These are phyloP conservation scores for Sequoiadendron giganteum DNA, from an alignment of 75 land plant species.

Conservation along the genomic window DNA sequence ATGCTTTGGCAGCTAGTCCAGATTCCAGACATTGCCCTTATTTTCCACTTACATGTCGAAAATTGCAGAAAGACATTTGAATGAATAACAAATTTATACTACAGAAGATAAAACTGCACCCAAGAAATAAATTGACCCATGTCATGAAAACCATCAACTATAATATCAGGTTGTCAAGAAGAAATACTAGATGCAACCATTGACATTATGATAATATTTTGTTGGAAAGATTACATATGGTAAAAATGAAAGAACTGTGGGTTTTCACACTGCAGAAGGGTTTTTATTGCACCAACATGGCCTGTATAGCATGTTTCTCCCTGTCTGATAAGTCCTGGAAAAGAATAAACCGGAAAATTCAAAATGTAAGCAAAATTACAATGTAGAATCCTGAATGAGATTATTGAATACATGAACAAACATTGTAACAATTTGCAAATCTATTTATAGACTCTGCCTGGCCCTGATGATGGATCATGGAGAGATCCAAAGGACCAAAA, in stretches of 20 bases:
- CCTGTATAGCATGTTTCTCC: slow-evolving; percentile 7
- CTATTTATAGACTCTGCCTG: too few relatives aligned
- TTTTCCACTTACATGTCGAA: neutral
- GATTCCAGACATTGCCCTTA: neutral
- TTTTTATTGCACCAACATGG: neutral
- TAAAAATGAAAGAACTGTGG: neutral
- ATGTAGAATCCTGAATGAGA: neutral
- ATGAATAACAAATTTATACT: slow-evolving; percentile 1
- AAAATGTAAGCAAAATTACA: neutral
- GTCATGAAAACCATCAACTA: neutral
- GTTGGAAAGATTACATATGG: neutral
- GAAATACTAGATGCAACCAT: neutral
- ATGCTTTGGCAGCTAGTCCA: neutral
- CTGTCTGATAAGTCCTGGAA: slow-evolving; percentile 9
- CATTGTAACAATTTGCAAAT: too few relatives aligned
- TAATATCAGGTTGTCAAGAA: neutral
- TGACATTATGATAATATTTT: neutral
- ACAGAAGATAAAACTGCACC: neutral
- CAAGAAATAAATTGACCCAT: neutral
- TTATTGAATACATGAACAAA: neutral
- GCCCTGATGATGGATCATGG: too few relatives aligned
- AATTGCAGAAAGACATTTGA: slow-evolving; percentile 2
- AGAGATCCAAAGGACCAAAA: too few relatives aligned
- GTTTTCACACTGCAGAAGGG: neutral
- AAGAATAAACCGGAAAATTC: neutral